Evolutionary conservation across 2,329 filamentous ascomycete species (phyloP).

Genomic region (Juglanconis sp.): DNA sequence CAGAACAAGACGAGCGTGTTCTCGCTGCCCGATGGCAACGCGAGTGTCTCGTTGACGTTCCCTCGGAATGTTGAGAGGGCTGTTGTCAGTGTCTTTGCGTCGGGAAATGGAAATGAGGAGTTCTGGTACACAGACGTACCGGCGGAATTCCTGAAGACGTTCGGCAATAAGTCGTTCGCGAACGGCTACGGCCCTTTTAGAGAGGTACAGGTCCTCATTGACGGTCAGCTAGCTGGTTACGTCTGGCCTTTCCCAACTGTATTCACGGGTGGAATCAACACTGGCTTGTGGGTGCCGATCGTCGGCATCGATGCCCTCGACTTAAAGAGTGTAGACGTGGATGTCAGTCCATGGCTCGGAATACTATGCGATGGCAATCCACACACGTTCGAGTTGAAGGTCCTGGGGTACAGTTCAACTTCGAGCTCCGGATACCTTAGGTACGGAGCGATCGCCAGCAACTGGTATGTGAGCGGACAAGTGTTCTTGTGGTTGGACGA

Average conservation of each 20-base stretch:
- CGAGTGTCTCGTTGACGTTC: conserved; percentile 56
- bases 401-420: conserved; percentile 46
- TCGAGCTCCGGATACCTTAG: conserved; percentile 28
- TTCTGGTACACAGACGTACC: conserved; percentile 83
- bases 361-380: conserved; percentile 61
- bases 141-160: conserved; percentile 56
- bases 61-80: conserved; percentile 68
- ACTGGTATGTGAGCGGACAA: conserved; percentile 76
- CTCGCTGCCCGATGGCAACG: conserved; percentile 59
- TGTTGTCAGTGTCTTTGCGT: conserved; percentile 70
- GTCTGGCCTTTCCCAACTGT: conserved; percentile 80
- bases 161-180: conserved; percentile 50
- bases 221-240: conserved; percentile 70
- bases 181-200: conserved; percentile 70
- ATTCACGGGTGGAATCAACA: conserved; percentile 76
- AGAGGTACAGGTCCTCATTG: conserved; percentile 75
- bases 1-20: conserved; percentile 62
- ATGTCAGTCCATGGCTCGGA: conserved; percentile 73
- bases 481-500: conserved; percentile 70
- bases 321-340: conserved; percentile 74
- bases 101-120: conserved; percentile 72
- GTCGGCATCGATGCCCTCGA: conserved; percentile 79
- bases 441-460: conserved; percentile 53
- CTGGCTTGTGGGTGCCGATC: conserved; percentile 72
- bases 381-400: conserved; percentile 67